Evolutionary conservation across 352 stramenopile species (phyloP).

Genomic region (Pythium dissotocum): DNA sequence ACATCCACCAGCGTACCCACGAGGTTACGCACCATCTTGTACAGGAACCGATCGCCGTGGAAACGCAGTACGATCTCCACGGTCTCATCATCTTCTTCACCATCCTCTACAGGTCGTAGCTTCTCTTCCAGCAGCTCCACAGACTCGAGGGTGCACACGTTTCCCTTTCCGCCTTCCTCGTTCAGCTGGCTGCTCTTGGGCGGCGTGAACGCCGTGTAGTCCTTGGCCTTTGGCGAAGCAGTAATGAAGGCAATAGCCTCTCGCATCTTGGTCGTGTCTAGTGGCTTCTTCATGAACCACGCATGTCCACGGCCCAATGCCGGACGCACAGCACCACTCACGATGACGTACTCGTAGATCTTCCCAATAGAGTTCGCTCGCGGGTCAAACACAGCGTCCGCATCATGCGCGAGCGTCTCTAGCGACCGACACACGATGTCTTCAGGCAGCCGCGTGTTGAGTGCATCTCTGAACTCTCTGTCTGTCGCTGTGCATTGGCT

Average conservation of each 20-base stretch:
- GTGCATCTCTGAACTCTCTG: conserved; percentile 50
- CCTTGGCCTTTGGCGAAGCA: conserved; percentile 36
- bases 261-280: conserved; percentile 59
- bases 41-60: conserved; percentile 73
- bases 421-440: conserved; percentile 56
- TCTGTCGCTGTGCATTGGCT: conserved; percentile 58
- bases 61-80: conserved; percentile 50
- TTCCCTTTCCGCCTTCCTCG: conserved; percentile 40
- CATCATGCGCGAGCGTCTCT: conserved; percentile 14
- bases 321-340: conserved; percentile 50
- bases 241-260: conserved; percentile 38
- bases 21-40: conserved; percentile 87
- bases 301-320: conserved; percentile 51
- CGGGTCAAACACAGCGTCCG: conserved; percentile 48
- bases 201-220: conserved; percentile 72
- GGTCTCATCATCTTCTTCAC: conserved; percentile 33
- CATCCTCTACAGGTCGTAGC: conserved; percentile 15
- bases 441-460: conserved; percentile 72
- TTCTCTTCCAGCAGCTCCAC: conserved; percentile 39
- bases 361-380: conserved; percentile 52
- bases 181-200: conserved; percentile 38
- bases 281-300: conserved; percentile 59
- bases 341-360: conserved; percentile 65
- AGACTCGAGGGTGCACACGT: conserved; percentile 47
- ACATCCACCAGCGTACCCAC: conserved; percentile 81